Base-by-base conservation (phyloP, 2,329 filamentous ascomycete species). In the Trichocomaceae sp. region DNA sequence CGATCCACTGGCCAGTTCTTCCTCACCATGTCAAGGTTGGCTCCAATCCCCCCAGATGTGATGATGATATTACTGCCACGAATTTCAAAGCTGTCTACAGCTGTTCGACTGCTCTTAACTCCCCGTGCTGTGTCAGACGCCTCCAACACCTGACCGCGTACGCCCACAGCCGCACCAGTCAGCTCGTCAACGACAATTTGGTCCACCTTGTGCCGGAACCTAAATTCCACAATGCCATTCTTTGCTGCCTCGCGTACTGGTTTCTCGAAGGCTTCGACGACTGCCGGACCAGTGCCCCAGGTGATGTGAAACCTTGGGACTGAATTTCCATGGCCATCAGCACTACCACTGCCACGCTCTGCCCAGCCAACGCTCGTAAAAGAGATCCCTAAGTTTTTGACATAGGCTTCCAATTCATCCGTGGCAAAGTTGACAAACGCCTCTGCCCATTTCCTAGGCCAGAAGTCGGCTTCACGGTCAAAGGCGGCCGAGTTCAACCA, bases 251-350 rank as follows among this genome's bases (percentile, higher is more conserved):
- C 75, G 55, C 71, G 64, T 3, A 83, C 79, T 1, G 82, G 82
- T 50, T 83, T 79, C 2, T 67, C 72, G 60, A 84, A 84, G 2
- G 81, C 72, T 15, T 79, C 71, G 50, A 84, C 81, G 1, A 83
- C 73, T 64, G 83, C 81, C 3, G 82, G 82, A 0, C 82, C 82
- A 0, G 80, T 79, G 2, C 82, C 82, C 82, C 82, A 85, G 0
- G 79, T 78, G 29, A 84, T 56, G 63, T 85, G 82, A 62, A 85
- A 84, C n/a, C 82, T 66, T 2, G 82, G 82, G 1, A 84, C 81
- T 12, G 79, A 80, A 64, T 84, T 84, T 5, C 82, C 82, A 61
- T 84, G 82, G 2, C 81, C 81, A 3, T 78, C 76, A 0, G 81
- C 78, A 0, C 66, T 63, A 0, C 82, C 82, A 54, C 76, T 76